Percentiles rank a stretch among this genome's conserved stretches.
phyloP scores from a whole-genome alignment of 345 rosid species.

The Boechera stricta region DNA sequence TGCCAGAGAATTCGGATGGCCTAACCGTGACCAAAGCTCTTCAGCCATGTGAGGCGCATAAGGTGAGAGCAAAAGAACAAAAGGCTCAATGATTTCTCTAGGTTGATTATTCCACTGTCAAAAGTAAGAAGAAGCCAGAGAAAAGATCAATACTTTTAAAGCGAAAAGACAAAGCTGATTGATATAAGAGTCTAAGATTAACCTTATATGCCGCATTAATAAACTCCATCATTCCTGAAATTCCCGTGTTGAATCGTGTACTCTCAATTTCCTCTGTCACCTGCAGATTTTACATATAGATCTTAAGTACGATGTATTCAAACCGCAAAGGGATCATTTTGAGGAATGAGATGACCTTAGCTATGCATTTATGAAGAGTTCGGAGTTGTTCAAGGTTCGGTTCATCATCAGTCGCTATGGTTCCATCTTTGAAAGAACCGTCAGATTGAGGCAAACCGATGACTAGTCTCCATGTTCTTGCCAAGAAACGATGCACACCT shows the following conservation, averaged over 20 bases:
- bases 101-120: slow-evolving; percentile 86
- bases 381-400: slow-evolving; percentile 77
- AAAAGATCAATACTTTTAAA: background rate
- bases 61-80: slow-evolving; percentile 81
- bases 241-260: slow-evolving; percentile 91
- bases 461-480: slow-evolving; percentile 87
- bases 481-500: slow-evolving; percentile 91
- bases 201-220: slow-evolving; percentile 92
- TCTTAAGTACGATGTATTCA: slow-evolving; percentile 8
- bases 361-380: slow-evolving; percentile 82
- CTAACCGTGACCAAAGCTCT: slow-evolving; percentile 91
- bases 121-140: slow-evolving; percentile 28
- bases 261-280: slow-evolving; percentile 91
- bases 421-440: slow-evolving; percentile 66
- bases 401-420: slow-evolving; percentile 62
- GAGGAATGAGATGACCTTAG: slow-evolving; percentile 60
- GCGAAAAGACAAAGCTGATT: background rate
- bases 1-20: slow-evolving; percentile 69
- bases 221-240: slow-evolving; percentile 99
- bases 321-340: background rate
- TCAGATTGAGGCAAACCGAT: slow-evolving; percentile 69
- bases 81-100: slow-evolving; percentile 65
- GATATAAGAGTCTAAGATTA: slow-evolving; percentile 2
- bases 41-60: slow-evolving; percentile 97
- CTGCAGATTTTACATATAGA: slow-evolving; percentile 43